Evolutionary conservation across 164 flowering plant genomes (phyloP).

Genomic region (Euptelea pleiosperma): DNA sequence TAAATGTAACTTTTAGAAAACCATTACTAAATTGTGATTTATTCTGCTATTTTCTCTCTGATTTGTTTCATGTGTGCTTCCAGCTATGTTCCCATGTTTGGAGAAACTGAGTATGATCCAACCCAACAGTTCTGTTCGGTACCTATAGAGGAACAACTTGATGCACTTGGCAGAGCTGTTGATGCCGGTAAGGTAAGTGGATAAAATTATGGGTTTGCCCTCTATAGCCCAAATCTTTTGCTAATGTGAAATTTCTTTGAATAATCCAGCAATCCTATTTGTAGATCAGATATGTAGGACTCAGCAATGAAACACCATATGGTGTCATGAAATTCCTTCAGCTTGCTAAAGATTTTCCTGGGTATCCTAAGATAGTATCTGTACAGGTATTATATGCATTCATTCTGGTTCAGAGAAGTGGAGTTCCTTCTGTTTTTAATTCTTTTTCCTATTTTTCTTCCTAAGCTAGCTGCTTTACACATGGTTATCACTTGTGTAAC

Average conservation of each 20-base stretch:
- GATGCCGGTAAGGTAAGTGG: slow-evolving; percentile 66
- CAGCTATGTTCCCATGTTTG: slow-evolving; percentile 95
- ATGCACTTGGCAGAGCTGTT: slow-evolving; percentile 60
- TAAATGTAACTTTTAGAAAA: background rate
- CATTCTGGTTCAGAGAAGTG: slow-evolving; percentile 4
- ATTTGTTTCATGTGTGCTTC: slow-evolving; percentile 20
- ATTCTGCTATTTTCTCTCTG: background rate
- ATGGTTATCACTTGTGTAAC: background rate
- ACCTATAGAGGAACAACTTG: slow-evolving; percentile 67
- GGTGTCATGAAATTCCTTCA: slow-evolving; percentile 88
- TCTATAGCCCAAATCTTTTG: background rate
- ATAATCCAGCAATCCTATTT: slow-evolving; percentile 9
- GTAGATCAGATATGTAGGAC: slow-evolving; percentile 79
- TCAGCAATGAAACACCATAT: slow-evolving; percentile 88
- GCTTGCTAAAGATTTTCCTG: slow-evolving; percentile 32
- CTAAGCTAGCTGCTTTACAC: slow-evolving; percentile 1
- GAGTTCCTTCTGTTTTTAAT: background rate
- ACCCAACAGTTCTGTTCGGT: slow-evolving; percentile 39
- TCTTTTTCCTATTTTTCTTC: background rate
- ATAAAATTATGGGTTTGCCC: background rate
- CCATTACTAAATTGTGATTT: background rate
- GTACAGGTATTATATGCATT: slow-evolving; percentile 55
- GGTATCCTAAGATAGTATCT: slow-evolving; percentile 58
- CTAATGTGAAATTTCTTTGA: background rate
- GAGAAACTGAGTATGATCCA: slow-evolving; percentile 80